Evolutionary conservation across 2,329 filamentous ascomycete genomes (phyloP).

Genomic region (Bipolaris bicolor): DNA sequence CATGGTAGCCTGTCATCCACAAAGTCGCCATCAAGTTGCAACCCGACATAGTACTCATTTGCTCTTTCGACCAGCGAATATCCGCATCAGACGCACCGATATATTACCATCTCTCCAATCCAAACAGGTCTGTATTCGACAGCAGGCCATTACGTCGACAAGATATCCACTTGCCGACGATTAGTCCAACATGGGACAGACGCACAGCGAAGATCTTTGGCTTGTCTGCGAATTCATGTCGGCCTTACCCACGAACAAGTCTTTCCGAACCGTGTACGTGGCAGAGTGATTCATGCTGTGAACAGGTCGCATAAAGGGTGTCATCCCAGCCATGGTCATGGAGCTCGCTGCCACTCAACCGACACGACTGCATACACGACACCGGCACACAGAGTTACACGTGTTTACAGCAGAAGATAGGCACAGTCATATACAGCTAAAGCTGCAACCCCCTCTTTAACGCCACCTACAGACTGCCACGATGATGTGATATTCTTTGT

Average conservation of each 20-base stretch:
- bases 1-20: too few species aligned
- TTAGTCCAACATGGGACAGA: background rate
- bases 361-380: background rate
- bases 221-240: constrained; percentile 1
- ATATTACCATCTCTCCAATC: background rate
- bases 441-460: too few species aligned
- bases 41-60: too few species aligned
- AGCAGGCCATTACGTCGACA: constrained; percentile 2
- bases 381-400: too few species aligned
- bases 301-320: background rate
- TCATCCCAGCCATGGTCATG: too few species aligned
- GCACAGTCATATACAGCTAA: too few species aligned
- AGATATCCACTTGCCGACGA: background rate
- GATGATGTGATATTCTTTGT: too few species aligned
- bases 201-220: background rate
- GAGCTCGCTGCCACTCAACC: background rate
- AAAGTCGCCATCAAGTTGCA: too few species aligned
- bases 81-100: background rate
- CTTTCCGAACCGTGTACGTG: background rate
- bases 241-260: background rate
- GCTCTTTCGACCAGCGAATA: background rate
- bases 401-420: too few species aligned
- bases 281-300: background rate
- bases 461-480: too few species aligned
- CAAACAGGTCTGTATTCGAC: background rate